phyloP scores from a whole-genome alignment of 192 early-diverging fungal genomes.

The Paraglomus brasilianum region DNA sequence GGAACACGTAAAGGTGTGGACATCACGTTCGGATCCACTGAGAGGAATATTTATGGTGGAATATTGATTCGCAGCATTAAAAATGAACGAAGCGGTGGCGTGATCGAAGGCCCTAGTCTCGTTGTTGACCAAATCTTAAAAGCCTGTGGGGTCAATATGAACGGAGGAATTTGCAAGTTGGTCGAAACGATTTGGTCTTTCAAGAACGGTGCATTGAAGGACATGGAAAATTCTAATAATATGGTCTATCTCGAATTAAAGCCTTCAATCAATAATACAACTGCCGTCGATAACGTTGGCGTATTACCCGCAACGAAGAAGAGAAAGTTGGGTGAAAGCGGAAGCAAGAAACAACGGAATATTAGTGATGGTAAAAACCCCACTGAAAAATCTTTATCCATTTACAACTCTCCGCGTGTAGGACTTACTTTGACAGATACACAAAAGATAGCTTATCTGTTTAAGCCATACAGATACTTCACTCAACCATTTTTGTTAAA shows the following conservation, averaged over 20 bases:
- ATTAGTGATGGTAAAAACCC: not conserved
- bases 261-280: not conserved
- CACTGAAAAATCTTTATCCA: not conserved
- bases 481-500: slow-evolving; percentile 16
- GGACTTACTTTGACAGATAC: slow-evolving; percentile 21
- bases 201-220: slow-evolving; percentile 9
- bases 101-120: slow-evolving; percentile 39
- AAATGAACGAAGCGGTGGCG: slow-evolving; percentile 29
- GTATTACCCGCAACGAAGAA: not conserved
- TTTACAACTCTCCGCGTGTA: slow-evolving; percentile 24
- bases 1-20: slow-evolving; percentile 38
- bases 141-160: not conserved
- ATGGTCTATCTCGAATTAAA: slow-evolving; percentile 1
- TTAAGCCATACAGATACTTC: slow-evolving; percentile 31
- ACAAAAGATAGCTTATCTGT: not conserved
- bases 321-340: not conserved
- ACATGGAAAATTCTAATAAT: slow-evolving; percentile 10
- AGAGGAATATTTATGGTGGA: slow-evolving; percentile 33
- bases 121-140: slow-evolving; percentile 36
- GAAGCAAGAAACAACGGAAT: not conserved
- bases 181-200: slow-evolving; percentile 22
- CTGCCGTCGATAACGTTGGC: not conserved
- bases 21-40: slow-evolving; percentile 34
- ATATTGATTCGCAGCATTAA: slow-evolving; percentile 37
- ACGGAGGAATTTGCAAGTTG: slow-evolving; percentile 12